Evolutionary conservation across 1,284 basidiomycete species (phyloP), one percentile per base, ranked within the genome.

Genomic region (Ceratobasidium sp.): DNA sequence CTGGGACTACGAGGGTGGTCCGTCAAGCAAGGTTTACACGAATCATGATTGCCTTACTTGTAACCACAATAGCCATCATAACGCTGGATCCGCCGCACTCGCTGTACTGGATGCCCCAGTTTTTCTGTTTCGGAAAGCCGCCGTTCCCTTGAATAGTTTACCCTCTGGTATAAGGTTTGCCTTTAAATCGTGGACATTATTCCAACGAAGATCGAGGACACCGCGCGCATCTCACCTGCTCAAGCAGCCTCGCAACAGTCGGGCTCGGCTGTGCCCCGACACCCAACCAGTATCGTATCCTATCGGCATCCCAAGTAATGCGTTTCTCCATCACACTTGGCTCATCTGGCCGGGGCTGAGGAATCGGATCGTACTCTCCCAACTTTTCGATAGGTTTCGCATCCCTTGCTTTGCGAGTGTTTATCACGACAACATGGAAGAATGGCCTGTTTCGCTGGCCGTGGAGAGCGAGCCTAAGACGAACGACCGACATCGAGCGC

Each of bases 371-470:
- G 84, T 94, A 98, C 74, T 94, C 88, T 59, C 95, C 96, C 51
- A 98, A 85, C 72, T 93, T 89, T 83, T 98, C 96, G 77, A 94
- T 88, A 8, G 96, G 96, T 79, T 91, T 90, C n/a, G 92, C 95
- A 81, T 98, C 89, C 46, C 96, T 90, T 62, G 90, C 85, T 77
- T 89, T 88, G 72, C 87, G 85, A 69, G 89, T 86, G 81, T 94
- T 89, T 76, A 94, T 91, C 68, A 95, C 96, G 74, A 98, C 94
- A 75, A 98, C 83, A 81, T 96, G 95, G 82, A 94, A 94, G 74
- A 95, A 88, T 48, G 92, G 92, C 81, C 88, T 89, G 82, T 95
- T 90, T 72, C 88, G 87, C 74, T 84, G 85, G 79, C 96, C 96
- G 79, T 97, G 94, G 78, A 96, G 86, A 74, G 95, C 90, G 79